A percentile compares a stretch with the other conserved stretches of the same genome.
Evolutionary conservation across 225 moss, liverwort and hornwort species (phyloP).

Genomic region (Ulota crispa): DNA sequence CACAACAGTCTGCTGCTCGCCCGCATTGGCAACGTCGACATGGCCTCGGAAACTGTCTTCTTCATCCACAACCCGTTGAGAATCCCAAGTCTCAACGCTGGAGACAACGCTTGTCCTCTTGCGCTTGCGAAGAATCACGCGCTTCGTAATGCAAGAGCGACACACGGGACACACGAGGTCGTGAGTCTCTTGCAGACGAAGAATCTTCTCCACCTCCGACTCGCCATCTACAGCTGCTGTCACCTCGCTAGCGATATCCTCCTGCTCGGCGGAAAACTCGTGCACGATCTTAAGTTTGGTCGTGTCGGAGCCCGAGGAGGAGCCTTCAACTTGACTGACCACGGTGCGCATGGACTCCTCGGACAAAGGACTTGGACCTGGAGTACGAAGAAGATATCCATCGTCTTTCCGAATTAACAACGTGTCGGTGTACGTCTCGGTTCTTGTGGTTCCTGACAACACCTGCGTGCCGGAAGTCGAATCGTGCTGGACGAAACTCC

Average conservation of each 20-base stretch:
- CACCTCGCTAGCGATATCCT: not conserved
- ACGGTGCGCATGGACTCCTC: slow-evolving; percentile 38
- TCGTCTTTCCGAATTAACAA: slow-evolving; percentile 52
- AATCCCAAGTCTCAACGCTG: slow-evolving; percentile 36
- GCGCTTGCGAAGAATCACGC: slow-evolving; percentile 80
- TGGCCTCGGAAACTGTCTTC: slow-evolving; percentile 8
- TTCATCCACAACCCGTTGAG: slow-evolving; percentile 14
- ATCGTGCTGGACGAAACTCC: slow-evolving; percentile 37
- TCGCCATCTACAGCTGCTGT: slow-evolving; percentile 29
- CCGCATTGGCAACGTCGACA: not conserved
- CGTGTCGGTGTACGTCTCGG: slow-evolving; percentile 50
- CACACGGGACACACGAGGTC: slow-evolving; percentile 85
- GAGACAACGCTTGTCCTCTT: slow-evolving; percentile 53
- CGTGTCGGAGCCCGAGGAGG: slow-evolving; percentile 16
- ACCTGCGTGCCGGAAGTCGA: slow-evolving; percentile 18
- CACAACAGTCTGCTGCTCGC: slow-evolving; percentile 13
- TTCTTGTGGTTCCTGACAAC: slow-evolving; percentile 22
- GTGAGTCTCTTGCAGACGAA: slow-evolving; percentile 77
- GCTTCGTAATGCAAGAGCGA: slow-evolving; percentile 76
- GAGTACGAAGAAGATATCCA: slow-evolving; percentile 38
- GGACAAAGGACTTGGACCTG: slow-evolving; percentile 35
- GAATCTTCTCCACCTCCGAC: slow-evolving; percentile 65
- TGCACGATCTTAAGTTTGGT: slow-evolving; percentile 51
- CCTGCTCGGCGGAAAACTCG: slow-evolving; percentile 45
- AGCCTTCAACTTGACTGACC: slow-evolving; percentile 32